Conservation (phyloP, 2,329 filamentous ascomycete species). For the Fonsecaea monophora region DNA sequence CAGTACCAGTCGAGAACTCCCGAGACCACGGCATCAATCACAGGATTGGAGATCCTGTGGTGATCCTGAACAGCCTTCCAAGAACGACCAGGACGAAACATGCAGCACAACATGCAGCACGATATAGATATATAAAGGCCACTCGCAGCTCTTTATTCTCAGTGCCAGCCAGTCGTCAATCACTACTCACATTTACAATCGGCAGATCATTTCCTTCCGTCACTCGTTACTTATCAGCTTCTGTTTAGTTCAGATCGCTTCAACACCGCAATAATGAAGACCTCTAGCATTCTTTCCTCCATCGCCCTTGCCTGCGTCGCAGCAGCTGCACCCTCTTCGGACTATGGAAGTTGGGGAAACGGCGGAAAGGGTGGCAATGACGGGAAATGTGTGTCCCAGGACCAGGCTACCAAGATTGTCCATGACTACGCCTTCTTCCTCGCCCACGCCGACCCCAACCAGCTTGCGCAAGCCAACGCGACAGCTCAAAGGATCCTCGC, state of each 20-base stretch:
- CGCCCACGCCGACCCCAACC: conserved; percentile 14
- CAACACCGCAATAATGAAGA: conserved; percentile 16
- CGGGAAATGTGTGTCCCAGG: conserved; percentile 6
- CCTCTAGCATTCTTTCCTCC: conserved; percentile 8
- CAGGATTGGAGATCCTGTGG: not conserved
- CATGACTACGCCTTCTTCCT: conserved; percentile 22
- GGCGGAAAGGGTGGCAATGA: conserved; percentile 1
- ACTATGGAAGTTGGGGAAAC: conserved; percentile 4
- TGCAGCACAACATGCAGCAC: too few relatives aligned
- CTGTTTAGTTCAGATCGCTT: not conserved
- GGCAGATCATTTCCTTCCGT: conserved; percentile 10
- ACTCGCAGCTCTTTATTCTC: not conserved
- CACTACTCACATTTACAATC: not conserved
- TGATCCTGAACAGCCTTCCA: not conserved
- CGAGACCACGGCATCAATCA: not conserved
- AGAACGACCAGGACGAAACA: not conserved
- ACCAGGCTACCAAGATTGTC: conserved; percentile 16
- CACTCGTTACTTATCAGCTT: conserved; percentile 12
- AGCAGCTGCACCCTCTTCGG: conserved; percentile 16
- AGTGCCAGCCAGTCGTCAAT: not conserved
- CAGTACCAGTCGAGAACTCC: not conserved
- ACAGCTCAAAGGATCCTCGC: conserved; percentile 18
- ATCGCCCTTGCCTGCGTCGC: conserved; percentile 2
- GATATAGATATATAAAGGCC: conserved; percentile 1
- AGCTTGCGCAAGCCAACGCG: conserved; percentile 15